A percentile compares a stretch with the other conserved stretches of the same genome.
Conservation (phyloP, 306 rosid genomes). For the Myrica gale region DNA sequence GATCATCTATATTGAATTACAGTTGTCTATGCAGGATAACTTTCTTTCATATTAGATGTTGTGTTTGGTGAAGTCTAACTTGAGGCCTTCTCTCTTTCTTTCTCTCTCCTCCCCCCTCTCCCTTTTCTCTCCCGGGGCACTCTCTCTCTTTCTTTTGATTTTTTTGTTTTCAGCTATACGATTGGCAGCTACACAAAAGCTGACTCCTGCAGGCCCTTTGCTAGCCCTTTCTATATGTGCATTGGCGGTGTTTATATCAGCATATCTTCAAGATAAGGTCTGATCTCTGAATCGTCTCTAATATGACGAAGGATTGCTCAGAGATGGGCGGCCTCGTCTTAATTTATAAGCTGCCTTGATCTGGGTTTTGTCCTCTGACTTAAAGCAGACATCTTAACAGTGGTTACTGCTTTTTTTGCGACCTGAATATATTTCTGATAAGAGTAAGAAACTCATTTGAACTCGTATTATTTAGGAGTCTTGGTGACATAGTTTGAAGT, state of each 20-base stretch:
- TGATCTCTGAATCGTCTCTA: neutral
- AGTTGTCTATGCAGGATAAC: neutral
- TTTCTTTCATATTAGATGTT: neutral
- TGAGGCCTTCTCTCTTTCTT: neutral
- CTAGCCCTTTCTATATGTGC: constrained; percentile 27
- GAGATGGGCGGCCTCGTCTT: neutral
- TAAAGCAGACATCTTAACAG: neutral
- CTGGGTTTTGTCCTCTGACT: neutral
- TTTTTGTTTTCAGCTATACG: constrained; percentile 15
- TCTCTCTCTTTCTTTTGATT: neutral
- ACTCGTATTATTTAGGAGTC: too few relatives aligned
- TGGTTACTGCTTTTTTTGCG: too few relatives aligned
- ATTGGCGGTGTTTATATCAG: constrained; percentile 20
- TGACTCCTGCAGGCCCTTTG: constrained; percentile 25
- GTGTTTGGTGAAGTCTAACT: neutral
- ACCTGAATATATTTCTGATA: too few relatives aligned
- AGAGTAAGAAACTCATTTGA: too few relatives aligned
- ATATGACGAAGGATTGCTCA: neutral
- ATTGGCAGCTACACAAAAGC: constrained; percentile 27
- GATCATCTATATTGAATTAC: neutral
- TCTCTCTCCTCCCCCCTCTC: neutral
- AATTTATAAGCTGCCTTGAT: neutral
- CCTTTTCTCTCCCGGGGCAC: too few relatives aligned
- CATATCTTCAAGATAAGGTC: constrained; percentile 17
- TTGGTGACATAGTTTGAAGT: too few relatives aligned